Base-by-base conservation (phyloP, 495 filamentous ascomycete genomes). In the Penicillium cataractarum region DNA sequence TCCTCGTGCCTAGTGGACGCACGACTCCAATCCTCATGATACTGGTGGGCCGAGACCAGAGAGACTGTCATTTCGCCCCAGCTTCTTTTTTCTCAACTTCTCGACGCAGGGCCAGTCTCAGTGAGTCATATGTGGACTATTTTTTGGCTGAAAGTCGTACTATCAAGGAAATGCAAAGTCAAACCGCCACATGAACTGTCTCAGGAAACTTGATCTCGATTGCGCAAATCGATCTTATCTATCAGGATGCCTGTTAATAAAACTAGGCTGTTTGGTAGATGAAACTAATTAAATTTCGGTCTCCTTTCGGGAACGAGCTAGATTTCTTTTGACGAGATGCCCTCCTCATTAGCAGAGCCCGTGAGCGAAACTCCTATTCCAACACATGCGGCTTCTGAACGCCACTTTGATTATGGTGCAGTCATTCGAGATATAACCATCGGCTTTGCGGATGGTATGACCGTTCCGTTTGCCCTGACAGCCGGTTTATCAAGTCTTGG, bases 401-500 rank as follows among this genome's bases (percentile, higher is more conserved):
- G 50, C 27, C 50, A 53, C 15, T 53, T 29, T 21, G 50, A 33
- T 12, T 33, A n/a, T 6, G 50, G 50, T 19, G 50, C 19, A 19
- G 33, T 53, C 24, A 33, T 53, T 33, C 50, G 50, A 9, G 82
- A 86, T 65, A 66, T 78, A 22, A 86, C 83, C 59, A 81, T 86
- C 53, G 87, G 87, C 5, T 82, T 89, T 55, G 82, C 85, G 1
- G 86, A 89, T 65, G 87, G 87, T 24, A 74, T 89, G 48, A 89
- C 85, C 2, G 87, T 89, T 6, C 86, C 87, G 5, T 89, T 89
- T 63, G 86, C 86, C 15, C 70, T 89, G 32, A 88, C 86, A 0
- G 86, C 87, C 0, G 87, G 87, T 7, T 67, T 89, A 29, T 84
- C 82, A 22, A 71, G 64, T n/a, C 73, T 89, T 29, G 86, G 86